phyloP scores from a whole-genome alignment of 129 eudicot genomes.

The Scalesia atractyloides region DNA sequence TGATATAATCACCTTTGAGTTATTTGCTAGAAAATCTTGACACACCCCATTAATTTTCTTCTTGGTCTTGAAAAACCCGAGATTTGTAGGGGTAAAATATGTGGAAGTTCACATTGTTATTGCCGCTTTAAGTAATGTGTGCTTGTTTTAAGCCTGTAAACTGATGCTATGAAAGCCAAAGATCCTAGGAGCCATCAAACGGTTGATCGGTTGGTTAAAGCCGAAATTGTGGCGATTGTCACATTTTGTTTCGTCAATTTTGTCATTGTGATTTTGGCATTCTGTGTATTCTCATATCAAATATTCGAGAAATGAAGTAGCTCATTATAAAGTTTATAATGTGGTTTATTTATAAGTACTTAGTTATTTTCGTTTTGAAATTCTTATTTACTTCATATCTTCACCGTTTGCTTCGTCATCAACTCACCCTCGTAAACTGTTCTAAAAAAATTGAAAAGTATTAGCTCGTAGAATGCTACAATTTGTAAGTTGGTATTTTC shows the following conservation, averaged over 20 bases:
- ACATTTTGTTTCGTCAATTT: slow-evolving; percentile 4
- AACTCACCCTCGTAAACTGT: too few relatives aligned
- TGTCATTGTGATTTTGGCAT: neutral
- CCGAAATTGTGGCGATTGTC: neutral
- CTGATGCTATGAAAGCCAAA: slow-evolving; percentile 1
- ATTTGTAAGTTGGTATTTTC: too few relatives aligned
- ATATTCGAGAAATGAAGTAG: neutral
- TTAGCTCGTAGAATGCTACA: too few relatives aligned
- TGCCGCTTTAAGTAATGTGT: neutral
- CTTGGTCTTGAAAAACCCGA: neutral
- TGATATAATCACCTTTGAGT: slow-evolving; percentile 75
- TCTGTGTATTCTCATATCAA: neutral
- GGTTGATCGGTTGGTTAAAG: neutral
- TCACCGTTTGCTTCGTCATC: too few relatives aligned
- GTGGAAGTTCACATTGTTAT: slow-evolving; percentile 13
- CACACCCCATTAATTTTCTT: neutral
- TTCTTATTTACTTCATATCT: too few relatives aligned
- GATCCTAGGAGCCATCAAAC: slow-evolving; percentile 1
- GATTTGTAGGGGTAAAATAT: slow-evolving; percentile 5
- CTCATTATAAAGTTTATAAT: too few relatives aligned
- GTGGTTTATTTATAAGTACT: too few relatives aligned
- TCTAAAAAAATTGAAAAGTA: too few relatives aligned
- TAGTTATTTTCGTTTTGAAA: too few relatives aligned
- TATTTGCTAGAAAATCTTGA: slow-evolving; percentile 64
- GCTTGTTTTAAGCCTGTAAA: neutral